Conservation (phyloP, 805 yeast species). For the Debaryomyces castellii region DNA sequence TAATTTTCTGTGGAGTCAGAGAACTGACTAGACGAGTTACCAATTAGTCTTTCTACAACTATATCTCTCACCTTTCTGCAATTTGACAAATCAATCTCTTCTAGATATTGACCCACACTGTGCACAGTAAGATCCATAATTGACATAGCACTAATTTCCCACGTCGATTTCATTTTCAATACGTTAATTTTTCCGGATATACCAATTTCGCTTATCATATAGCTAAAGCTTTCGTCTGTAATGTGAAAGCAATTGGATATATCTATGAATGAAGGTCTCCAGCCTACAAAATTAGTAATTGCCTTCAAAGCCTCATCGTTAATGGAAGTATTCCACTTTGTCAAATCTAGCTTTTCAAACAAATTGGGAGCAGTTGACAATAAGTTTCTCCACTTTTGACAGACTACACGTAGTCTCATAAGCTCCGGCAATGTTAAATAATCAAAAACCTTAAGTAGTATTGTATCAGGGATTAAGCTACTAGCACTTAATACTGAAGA, state of each 20-base stretch:
- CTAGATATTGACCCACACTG: constrained; percentile 57
- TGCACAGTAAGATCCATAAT: constrained; percentile 75
- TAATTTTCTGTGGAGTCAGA: constrained; percentile 4
- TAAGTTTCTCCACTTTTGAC: constrained; percentile 68
- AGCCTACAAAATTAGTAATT: constrained; percentile 69
- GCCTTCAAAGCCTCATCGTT: constrained; percentile 56
- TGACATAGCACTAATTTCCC: constrained; percentile 82
- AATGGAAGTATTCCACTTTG: constrained; percentile 60
- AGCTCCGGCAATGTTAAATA: constrained; percentile 55
- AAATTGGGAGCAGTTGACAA: constrained; percentile 56
- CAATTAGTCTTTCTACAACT: constrained; percentile 67
- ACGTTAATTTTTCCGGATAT: constrained; percentile 56
- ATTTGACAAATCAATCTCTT: constrained; percentile 64
- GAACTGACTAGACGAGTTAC: constrained; percentile 37
- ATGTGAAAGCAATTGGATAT: constrained; percentile 75
- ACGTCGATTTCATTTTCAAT: constrained; percentile 63
- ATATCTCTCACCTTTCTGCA: constrained; percentile 73
- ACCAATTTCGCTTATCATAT: constrained; percentile 69
- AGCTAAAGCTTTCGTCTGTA: constrained; percentile 72
- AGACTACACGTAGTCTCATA: constrained; percentile 58
- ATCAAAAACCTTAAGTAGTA: constrained; percentile 54
- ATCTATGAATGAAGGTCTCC: constrained; percentile 60
- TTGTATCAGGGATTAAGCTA: constrained; percentile 61
- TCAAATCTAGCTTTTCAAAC: constrained; percentile 52
- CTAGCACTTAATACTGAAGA: constrained; percentile 54